Evolutionary conservation across 2,329 filamentous ascomycete species (phyloP).

Genomic region (Bimuria novae-zelandiae): DNA sequence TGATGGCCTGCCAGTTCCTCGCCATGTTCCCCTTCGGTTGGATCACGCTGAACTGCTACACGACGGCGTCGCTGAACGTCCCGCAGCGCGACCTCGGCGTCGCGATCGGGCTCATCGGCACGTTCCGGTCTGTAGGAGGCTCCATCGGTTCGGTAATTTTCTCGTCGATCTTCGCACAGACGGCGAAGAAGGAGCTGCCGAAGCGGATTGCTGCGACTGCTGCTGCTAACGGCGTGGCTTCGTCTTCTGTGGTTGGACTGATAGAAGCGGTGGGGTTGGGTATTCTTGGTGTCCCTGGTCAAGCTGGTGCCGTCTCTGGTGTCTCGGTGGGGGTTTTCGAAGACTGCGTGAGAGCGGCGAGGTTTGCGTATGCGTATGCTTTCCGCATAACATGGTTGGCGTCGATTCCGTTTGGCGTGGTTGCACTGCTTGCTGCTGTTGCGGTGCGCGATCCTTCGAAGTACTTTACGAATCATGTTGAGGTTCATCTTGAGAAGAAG

Average conservation of each 20-base stretch:
- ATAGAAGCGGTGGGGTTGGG: conserved; percentile 38
- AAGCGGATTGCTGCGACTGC: conserved; percentile 34
- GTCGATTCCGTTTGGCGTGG: conserved; percentile 31
- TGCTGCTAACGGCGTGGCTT: conserved; percentile 27
- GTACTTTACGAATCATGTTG: conserved; percentile 39
- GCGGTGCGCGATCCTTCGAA: conserved; percentile 34
- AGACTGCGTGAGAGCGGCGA: conserved; percentile 27
- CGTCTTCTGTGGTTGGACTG: conserved; percentile 21
- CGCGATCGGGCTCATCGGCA: conserved; percentile 26
- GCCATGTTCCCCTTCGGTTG: conserved; percentile 30
- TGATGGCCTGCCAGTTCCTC: conserved; percentile 27
- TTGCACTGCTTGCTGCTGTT: conserved; percentile 22
- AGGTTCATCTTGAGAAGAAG: conserved; percentile 36
- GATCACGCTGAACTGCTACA: conserved; percentile 27
- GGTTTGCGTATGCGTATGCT: conserved; percentile 35
- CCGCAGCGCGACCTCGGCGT: conserved; percentile 26
- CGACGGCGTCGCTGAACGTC: conserved; percentile 23
- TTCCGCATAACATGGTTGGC: conserved; percentile 32
- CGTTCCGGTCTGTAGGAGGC: conserved; percentile 25
- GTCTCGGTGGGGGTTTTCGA: conserved; percentile 15
- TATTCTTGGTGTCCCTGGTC: conserved; percentile 34
- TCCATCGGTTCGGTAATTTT: conserved; percentile 28
- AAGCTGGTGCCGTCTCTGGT: conserved; percentile 19
- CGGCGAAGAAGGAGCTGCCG: conserved; percentile 32
- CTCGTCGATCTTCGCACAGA: conserved; percentile 24